A percentile compares a stretch with the other conserved stretches of the same genome.
Conservation (phyloP, 805 yeast species). For the Kazachstania taianensis region DNA sequence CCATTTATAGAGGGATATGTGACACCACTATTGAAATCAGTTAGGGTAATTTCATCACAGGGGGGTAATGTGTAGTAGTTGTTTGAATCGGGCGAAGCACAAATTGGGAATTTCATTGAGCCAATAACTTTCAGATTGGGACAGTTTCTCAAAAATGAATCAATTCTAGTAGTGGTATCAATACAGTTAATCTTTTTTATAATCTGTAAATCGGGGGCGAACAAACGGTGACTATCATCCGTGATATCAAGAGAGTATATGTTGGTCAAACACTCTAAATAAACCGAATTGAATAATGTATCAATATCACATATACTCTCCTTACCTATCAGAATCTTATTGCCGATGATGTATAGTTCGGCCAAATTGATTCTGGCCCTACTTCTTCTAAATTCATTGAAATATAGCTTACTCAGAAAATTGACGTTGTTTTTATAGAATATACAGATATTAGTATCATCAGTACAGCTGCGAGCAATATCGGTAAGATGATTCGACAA, state of each 20-base stretch:
- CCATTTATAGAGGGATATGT: constrained; percentile 19
- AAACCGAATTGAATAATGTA: constrained; percentile 18
- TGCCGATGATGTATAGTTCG: constrained; percentile 22
- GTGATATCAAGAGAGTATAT: constrained; percentile 18
- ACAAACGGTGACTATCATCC: constrained; percentile 8
- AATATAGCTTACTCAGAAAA: constrained; percentile 22
- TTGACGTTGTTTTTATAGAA: constrained; percentile 17
- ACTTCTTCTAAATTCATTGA: constrained; percentile 13
- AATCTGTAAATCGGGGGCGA: constrained; percentile 10
- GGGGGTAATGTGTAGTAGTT: constrained; percentile 14
- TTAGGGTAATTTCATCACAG: constrained; percentile 16
- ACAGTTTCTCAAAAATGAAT: constrained; percentile 9
- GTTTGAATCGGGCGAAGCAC: background rate
- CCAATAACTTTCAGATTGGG: constrained; percentile 13
- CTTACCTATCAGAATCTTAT: background rate
- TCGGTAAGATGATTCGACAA: constrained; percentile 10
- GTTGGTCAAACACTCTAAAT: constrained; percentile 12
- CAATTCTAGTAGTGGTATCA: constrained; percentile 1
- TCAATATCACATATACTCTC: constrained; percentile 16
- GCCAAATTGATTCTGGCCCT: constrained; percentile 9
- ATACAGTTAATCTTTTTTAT: constrained; percentile 14
- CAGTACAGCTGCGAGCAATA: constrained; percentile 7
- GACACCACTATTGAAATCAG: constrained; percentile 12
- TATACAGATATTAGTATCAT: constrained; percentile 14
- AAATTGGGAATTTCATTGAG: constrained; percentile 15